Conservation (phyloP, 768 basidiomycete species). For the Tephrocybe sp. region DNA sequence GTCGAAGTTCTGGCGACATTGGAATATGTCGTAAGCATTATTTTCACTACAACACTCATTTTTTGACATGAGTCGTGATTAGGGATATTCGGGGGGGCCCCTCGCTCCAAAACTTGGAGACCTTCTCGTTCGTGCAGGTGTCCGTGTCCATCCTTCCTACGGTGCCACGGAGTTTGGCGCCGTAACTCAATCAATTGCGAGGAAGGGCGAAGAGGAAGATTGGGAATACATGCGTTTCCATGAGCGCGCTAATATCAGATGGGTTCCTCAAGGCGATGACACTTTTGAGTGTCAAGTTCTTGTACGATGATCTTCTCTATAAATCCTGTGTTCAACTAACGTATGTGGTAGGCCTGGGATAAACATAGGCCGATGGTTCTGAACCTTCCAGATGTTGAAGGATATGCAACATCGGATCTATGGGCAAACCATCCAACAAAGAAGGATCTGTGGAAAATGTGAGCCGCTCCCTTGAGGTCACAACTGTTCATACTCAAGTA, state of each 20-base stretch:
- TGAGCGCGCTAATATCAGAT: constrained; percentile 19
- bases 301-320: constrained; percentile 30
- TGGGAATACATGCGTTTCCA: constrained; percentile 11
- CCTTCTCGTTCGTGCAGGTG: constrained; percentile 1
- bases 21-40: not conserved
- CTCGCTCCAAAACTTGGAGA: not conserved
- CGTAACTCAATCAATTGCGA: not conserved
- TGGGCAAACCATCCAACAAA: constrained; percentile 37
- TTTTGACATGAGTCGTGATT: not conserved
- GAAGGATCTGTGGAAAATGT: constrained; percentile 43
- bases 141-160: constrained; percentile 3
- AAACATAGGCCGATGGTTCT: constrained; percentile 27
- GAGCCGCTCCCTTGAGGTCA: constrained; percentile 5
- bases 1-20: constrained; percentile 3
- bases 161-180: constrained; percentile 12
- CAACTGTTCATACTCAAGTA: not conserved
- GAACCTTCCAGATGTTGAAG: constrained; percentile 33
- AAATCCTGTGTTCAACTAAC: constrained; percentile 1
- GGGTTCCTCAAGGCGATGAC: constrained; percentile 28
- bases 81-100: not conserved
- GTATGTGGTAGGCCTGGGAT: constrained; percentile 22
- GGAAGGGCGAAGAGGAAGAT: constrained; percentile 19
- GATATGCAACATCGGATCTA: constrained; percentile 33
- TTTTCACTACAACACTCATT: not conserved
- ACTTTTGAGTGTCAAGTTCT: constrained; percentile 22